phyloP scores from a whole-genome alignment of 73 alveolate genomes.

The Paramecium pentaurelia region DNA sequence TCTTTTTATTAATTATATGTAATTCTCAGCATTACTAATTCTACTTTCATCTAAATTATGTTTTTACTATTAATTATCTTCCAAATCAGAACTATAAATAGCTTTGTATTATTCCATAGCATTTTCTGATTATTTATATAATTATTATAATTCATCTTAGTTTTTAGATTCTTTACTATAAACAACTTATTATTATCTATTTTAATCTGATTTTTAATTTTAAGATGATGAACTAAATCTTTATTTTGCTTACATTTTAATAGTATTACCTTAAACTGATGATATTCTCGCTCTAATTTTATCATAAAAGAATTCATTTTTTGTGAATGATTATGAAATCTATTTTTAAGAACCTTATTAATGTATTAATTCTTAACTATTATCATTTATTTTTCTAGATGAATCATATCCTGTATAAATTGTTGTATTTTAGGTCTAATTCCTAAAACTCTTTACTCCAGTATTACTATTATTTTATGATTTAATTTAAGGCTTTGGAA shows the following conservation, averaged over 20 bases:
- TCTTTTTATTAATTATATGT: conserved; percentile 6
- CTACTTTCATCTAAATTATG: not conserved
- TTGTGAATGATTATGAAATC: not conserved
- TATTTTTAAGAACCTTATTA: not conserved
- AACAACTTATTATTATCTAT: not conserved
- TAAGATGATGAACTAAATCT: not conserved
- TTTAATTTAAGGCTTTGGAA: not conserved
- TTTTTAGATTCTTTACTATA: not conserved
- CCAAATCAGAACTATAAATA: not conserved
- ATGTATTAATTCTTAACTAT: not conserved
- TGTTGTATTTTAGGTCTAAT: not conserved
- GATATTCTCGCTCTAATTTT: not conserved
- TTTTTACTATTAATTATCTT: not conserved
- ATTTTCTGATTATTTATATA: not conserved
- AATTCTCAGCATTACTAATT: not conserved
- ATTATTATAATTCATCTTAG: not conserved
- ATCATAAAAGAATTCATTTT: not conserved
- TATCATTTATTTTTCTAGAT: not conserved
- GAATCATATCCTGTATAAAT: not conserved
- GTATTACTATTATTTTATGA: not conserved
- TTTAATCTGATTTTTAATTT: not conserved
- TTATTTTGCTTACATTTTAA: not conserved
- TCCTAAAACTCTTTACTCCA: not conserved
- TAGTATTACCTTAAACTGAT: not conserved
- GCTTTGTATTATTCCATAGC: not conserved